Evolutionary conservation across 441 rosid species (phyloP).

Genomic region (Gossypium gossypioides): DNA sequence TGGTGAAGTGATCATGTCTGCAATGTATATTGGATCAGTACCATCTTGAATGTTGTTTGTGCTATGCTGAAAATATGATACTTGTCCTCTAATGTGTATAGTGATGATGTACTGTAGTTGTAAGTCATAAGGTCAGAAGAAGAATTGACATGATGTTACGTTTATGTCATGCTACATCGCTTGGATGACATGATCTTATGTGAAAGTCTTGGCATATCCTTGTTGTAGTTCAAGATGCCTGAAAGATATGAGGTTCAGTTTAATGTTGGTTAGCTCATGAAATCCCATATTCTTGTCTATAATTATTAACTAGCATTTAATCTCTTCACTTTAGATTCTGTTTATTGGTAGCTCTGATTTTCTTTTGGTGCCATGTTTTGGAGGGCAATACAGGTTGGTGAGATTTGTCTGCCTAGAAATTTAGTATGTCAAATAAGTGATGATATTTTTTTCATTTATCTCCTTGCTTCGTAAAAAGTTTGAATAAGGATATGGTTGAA

Average conservation of each 20-base stretch:
- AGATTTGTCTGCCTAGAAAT: constrained; percentile 4
- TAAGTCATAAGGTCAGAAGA: constrained; percentile 1
- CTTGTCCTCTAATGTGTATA: background rate
- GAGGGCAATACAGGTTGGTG: constrained; percentile 4
- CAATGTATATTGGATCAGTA: constrained; percentile 18
- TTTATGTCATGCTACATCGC: background rate
- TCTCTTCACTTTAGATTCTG: background rate
- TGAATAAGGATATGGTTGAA: background rate
- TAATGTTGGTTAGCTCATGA: background rate
- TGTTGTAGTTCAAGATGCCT: constrained; percentile 12
- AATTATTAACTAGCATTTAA: background rate
- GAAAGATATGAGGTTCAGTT: background rate
- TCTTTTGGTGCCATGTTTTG: background rate
- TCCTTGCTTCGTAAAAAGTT: background rate
- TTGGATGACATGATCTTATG: constrained; percentile 14
- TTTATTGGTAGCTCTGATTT: background rate
- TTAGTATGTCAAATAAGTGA: background rate
- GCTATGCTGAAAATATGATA: constrained; percentile 1
- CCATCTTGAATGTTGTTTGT: constrained; percentile 10
- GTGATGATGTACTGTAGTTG: constrained; percentile 2
- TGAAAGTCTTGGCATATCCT: background rate
- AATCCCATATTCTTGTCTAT: background rate
- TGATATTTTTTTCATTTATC: background rate
- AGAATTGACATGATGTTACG: constrained; percentile 10
- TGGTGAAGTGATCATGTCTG: constrained; percentile 27